Evolutionary conservation across 2,329 filamentous ascomycete species (phyloP).

Genomic region (Stagonosporopsis vannaccii): DNA sequence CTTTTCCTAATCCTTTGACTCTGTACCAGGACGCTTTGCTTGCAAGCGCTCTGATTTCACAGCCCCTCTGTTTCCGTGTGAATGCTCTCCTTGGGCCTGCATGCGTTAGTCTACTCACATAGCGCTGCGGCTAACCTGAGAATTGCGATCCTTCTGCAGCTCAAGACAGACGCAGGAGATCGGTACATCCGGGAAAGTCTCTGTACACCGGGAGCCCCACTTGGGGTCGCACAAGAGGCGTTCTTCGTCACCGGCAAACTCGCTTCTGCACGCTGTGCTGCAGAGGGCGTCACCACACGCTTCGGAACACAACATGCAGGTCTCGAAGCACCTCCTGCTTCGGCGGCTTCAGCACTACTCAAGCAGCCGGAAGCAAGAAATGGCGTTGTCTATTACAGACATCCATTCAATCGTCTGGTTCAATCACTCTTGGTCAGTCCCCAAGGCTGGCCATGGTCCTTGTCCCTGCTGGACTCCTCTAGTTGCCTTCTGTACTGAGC

Average conservation of each 20-base stretch:
- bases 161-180: slow-evolving; percentile 22
- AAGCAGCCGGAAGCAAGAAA: not conserved
- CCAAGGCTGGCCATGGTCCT: not conserved
- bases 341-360: not conserved
- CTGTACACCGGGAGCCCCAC: slow-evolving; percentile 27
- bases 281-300: slow-evolving; percentile 14
- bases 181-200: slow-evolving; percentile 28
- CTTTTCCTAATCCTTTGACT: slow-evolving; percentile 1
- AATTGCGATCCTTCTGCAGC: slow-evolving; percentile 29
- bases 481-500: not conserved
- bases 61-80: slow-evolving; percentile 8
- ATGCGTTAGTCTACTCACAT: slow-evolving; percentile 34
- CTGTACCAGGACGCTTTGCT: not conserved
- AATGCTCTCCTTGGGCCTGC: slow-evolving; percentile 33
- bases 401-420: not conserved
- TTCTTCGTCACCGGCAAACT: slow-evolving; percentile 23
- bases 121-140: slow-evolving; percentile 25
- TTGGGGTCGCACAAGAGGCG: slow-evolving; percentile 25
- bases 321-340: not conserved
- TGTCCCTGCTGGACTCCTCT: not conserved
- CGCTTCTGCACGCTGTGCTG: slow-evolving; percentile 28
- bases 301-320: slow-evolving; percentile 14
- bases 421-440: not conserved
- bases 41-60: not conserved
- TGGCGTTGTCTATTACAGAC: not conserved